Conservation (phyloP, 129 eudicot genomes). For the Chrysanthemum seticuspe region DNA sequence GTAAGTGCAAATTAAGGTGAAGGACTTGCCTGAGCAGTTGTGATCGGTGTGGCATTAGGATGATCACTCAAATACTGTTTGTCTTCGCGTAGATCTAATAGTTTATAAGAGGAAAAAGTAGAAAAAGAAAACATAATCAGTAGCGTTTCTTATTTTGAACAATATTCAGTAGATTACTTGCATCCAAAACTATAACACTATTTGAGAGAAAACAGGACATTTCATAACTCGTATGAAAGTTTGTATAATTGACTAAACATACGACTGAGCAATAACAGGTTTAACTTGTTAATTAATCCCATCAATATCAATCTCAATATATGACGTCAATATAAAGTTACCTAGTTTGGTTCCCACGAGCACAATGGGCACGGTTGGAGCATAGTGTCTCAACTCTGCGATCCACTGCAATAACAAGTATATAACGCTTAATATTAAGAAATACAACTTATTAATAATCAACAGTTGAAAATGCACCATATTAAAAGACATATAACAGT, state of each 20-base stretch:
- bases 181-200: too few relatives aligned
- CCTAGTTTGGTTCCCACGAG: slow-evolving; percentile 83
- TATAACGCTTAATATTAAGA: not conserved
- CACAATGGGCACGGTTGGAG: slow-evolving; percentile 79
- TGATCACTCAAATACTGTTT: slow-evolving; percentile 69
- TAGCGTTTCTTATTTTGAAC: not conserved
- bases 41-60: slow-evolving; percentile 67
- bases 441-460: not conserved
- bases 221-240: too few relatives aligned
- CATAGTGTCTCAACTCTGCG: slow-evolving; percentile 69
- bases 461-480: not conserved
- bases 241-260: too few relatives aligned
- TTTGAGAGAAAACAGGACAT: too few relatives aligned
- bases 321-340: slow-evolving; percentile 16
- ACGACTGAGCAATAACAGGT: too few relatives aligned
- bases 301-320: too few relatives aligned
- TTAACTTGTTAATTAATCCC: too few relatives aligned
- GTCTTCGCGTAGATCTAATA: slow-evolving; percentile 67
- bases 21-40: slow-evolving; percentile 61
- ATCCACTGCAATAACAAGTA: slow-evolving; percentile 47
- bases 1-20: slow-evolving; percentile 2
- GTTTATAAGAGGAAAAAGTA: not conserved
- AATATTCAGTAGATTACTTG: too few relatives aligned
- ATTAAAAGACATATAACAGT: too few relatives aligned
- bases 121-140: not conserved